A percentile compares a stretch with the other conserved stretches of the same genome.
phyloP scores from a whole-genome alignment of 2,329 filamentous ascomycete species.

The Amesomyces nigricolor region DNA sequence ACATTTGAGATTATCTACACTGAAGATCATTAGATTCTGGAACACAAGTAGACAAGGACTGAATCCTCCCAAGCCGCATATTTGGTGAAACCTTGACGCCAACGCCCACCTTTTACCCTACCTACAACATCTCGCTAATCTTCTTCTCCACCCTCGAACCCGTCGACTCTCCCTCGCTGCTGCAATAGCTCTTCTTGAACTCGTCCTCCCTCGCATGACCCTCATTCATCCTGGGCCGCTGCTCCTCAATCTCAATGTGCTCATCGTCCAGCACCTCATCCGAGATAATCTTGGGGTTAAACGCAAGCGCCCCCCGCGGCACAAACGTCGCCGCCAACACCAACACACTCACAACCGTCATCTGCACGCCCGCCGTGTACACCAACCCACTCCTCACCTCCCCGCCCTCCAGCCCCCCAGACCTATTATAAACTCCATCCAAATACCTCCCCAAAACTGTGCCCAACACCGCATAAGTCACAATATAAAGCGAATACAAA shows the following conservation, averaged over 20 bases:
- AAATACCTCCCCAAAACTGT: constrained; percentile 42
- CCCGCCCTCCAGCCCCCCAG: constrained; percentile 28
- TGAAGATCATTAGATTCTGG: too few species aligned
- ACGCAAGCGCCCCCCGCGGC: constrained; percentile 37
- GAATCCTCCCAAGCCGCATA: too few species aligned
- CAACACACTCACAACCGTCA: constrained; percentile 38
- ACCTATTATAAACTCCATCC: constrained; percentile 35
- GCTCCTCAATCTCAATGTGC: constrained; percentile 17
- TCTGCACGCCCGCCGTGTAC: constrained; percentile 43
- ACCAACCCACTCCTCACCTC: constrained; percentile 35
- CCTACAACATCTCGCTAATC: constrained; percentile 17
- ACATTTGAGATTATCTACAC: too few species aligned
- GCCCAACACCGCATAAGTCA: constrained; percentile 25
- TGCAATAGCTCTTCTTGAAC: constrained; percentile 18
- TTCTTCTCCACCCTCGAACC: constrained; percentile 18
- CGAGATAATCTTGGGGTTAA: constrained; percentile 40
- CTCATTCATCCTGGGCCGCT: not conserved
- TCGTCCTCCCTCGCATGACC: not conserved
- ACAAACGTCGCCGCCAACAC: constrained; percentile 42
- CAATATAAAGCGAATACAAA: constrained; percentile 45
- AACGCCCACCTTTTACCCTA: too few species aligned
- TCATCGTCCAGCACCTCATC: constrained; percentile 34
- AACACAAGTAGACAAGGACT: too few species aligned
- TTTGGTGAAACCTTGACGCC: too few species aligned
- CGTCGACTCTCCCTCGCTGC: constrained; percentile 14